Evolutionary conservation across 768 basidiomycete genomes (phyloP).

Genomic region (Lentinula sp.): DNA sequence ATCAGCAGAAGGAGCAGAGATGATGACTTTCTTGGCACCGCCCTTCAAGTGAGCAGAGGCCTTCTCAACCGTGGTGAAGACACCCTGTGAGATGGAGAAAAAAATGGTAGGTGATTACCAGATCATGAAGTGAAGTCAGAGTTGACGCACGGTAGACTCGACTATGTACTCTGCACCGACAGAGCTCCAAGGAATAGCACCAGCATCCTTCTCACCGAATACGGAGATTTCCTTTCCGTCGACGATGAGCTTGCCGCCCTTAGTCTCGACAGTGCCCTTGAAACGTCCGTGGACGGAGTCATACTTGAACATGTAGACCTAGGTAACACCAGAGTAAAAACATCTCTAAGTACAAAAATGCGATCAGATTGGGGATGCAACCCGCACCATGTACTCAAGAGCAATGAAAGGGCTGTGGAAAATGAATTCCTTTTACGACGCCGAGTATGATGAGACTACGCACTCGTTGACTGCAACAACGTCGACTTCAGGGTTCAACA

Average conservation of each 20-base stretch:
- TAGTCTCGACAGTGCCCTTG: constrained; percentile 75
- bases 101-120: constrained; percentile 8
- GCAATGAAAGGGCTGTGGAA: constrained; percentile 87
- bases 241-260: constrained; percentile 87
- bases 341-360: not conserved
- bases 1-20: constrained; percentile 94
- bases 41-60: constrained; percentile 93
- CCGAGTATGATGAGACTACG: constrained; percentile 22
- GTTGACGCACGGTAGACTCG: constrained; percentile 78
- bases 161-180: constrained; percentile 90
- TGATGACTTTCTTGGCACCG: constrained; percentile 99
- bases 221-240: constrained; percentile 72
- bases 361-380: not conserved
- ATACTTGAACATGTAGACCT: constrained; percentile 99
- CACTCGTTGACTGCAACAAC: constrained; percentile 95
- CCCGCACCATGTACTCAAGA: constrained; percentile 87
- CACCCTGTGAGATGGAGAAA: constrained; percentile 51
- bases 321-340: constrained; percentile 4
- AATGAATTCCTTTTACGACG: not conserved
- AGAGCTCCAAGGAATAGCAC: constrained; percentile 75
- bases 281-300: constrained; percentile 92
- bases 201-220: constrained; percentile 83
- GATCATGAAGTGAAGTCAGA: not conserved
- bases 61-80: constrained; percentile 95
- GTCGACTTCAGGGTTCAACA: constrained; percentile 67